phyloP scores from a whole-genome alignment of 257 asterid species.

The Henckelia pumila region DNA sequence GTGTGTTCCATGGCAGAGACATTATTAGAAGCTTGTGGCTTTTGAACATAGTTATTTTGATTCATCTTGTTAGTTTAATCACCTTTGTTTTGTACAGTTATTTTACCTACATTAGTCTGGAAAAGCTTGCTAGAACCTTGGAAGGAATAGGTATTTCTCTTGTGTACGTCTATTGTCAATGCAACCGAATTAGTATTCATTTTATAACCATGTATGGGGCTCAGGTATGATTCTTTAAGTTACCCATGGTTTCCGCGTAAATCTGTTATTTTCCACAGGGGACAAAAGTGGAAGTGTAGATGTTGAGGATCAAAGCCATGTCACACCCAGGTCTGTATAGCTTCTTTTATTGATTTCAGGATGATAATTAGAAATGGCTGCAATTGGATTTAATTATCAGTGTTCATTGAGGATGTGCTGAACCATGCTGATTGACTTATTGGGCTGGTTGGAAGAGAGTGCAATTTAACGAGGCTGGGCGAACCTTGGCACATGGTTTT shows the following conservation, averaged over 20 bases:
- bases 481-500: neutral
- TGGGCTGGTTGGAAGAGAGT: neutral
- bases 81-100: conserved; percentile 45
- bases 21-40: neutral
- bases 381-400: neutral
- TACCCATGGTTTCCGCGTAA: conserved; percentile 13
- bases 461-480: neutral
- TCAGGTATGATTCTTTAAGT: neutral
- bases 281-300: conserved; percentile 29
- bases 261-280: conserved; percentile 34
- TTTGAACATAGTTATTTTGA: neutral
- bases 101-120: conserved; percentile 71
- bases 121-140: conserved; percentile 60
- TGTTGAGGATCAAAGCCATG: conserved; percentile 28
- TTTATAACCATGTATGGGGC: neutral
- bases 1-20: conserved; percentile 37
- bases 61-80: conserved; percentile 14
- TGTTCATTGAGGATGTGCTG: neutral
- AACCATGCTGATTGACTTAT: neutral
- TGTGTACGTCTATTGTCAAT: conserved; percentile 16
- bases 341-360: conserved; percentile 8
- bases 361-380: conserved; percentile 20
- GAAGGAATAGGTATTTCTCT: conserved; percentile 45
- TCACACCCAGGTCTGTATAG: conserved; percentile 50
- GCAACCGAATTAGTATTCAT: neutral